Conservation (phyloP, 148 eudicot species). For the Chenopodium berlandieri region DNA sequence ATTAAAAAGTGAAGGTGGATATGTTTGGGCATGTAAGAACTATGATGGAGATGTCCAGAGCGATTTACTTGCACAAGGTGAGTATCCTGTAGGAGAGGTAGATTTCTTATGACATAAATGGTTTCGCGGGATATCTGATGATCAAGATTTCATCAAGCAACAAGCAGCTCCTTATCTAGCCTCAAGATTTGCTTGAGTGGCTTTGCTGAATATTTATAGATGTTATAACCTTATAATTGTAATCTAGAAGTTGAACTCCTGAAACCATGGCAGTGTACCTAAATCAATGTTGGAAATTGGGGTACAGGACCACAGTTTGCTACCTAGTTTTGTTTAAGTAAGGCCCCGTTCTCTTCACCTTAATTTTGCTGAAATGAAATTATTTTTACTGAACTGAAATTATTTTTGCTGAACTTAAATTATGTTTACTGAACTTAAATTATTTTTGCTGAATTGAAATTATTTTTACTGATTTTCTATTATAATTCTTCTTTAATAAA, state of each 20-base stretch:
- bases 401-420: too few relatives aligned
- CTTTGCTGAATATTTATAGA: not conserved
- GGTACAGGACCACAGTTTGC: too few relatives aligned
- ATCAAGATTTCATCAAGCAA: not conserved
- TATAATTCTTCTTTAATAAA: too few relatives aligned
- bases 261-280: not conserved
- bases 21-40: slow-evolving; percentile 99
- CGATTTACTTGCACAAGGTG: slow-evolving; percentile 95
- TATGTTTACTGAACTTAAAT: too few relatives aligned
- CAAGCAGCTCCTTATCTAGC: not conserved
- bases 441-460: too few relatives aligned
- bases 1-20: slow-evolving; percentile 91
- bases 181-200: not conserved
- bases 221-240: too few relatives aligned
- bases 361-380: too few relatives aligned
- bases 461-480: too few relatives aligned
- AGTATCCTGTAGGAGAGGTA: not conserved
- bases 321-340: too few relatives aligned
- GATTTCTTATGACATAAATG: not conserved
- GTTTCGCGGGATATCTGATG: not conserved
- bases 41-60: slow-evolving; percentile 98
- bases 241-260: not conserved
- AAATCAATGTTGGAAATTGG: too few relatives aligned
- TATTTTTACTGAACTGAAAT: too few relatives aligned
- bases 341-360: too few relatives aligned